A percentile compares a stretch with the other conserved stretches of the same genome.
These are phyloP conservation scores for Colletotrichum spaethianum DNA, from an alignment of 2,329 filamentous ascomycete species.

Conservation along the genomic window DNA sequence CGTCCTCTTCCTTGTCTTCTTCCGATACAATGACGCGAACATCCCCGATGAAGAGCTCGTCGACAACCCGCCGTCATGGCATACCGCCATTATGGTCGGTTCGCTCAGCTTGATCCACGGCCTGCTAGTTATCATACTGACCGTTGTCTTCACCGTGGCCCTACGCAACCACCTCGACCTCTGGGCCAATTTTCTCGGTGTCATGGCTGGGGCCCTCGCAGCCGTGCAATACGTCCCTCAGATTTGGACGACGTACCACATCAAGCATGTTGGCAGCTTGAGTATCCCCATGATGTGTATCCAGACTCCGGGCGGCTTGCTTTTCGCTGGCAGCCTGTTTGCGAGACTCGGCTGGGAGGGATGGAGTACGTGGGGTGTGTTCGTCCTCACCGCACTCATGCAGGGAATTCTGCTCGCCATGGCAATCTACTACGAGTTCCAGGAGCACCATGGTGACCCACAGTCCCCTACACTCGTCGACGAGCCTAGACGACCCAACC, in stretches of 20 bases:
- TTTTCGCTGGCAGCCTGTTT: slow-evolving; percentile 90
- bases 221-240: slow-evolving; percentile 95
- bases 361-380: slow-evolving; percentile 97
- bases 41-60: slow-evolving; percentile 64
- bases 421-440: slow-evolving; percentile 82
- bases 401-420: slow-evolving; percentile 86
- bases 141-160: slow-evolving; percentile 76
- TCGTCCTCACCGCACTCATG: slow-evolving; percentile 86
- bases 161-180: slow-evolving; percentile 74
- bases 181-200: slow-evolving; percentile 90
- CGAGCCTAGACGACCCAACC: slow-evolving; percentile 52
- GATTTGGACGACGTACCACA: slow-evolving; percentile 89
- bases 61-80: slow-evolving; percentile 76
- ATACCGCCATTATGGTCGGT: slow-evolving; percentile 83
- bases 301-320: slow-evolving; percentile 91
- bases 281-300: slow-evolving; percentile 99
- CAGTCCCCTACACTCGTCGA: slow-evolving; percentile 27
- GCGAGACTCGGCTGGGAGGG: slow-evolving; percentile 83
- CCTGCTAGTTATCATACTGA: slow-evolving; percentile 77
- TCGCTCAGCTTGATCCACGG: slow-evolving; percentile 82
- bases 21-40: slow-evolving; percentile 75
- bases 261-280: slow-evolving; percentile 90
- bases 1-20: slow-evolving; percentile 94
- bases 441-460: slow-evolving; percentile 53
- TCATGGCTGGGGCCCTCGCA: slow-evolving; percentile 83